A percentile compares a stretch with the other conserved stretches of the same genome.
Conservation (phyloP, 345 rosid genomes). For the Syzygium jambos region DNA sequence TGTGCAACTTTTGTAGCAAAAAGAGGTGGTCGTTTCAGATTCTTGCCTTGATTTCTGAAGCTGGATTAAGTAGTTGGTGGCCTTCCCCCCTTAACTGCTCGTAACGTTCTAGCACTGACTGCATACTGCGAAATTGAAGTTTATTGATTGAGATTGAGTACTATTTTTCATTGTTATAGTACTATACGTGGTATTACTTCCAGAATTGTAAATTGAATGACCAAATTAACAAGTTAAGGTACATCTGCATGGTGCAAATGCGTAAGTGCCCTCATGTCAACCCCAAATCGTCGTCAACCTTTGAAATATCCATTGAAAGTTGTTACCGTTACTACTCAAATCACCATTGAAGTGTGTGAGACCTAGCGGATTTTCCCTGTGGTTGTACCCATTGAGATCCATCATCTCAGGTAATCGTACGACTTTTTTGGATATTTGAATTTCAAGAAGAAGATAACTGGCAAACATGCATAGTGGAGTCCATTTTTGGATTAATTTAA, state of each 20-base stretch:
- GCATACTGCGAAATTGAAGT: not conserved
- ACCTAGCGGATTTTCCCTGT: not conserved
- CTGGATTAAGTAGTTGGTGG: not conserved
- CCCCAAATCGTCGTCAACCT: not conserved
- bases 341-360: not conserved
- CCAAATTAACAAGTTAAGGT: not conserved
- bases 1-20: not conserved
- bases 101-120: not conserved
- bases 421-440: not conserved
- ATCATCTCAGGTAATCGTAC: not conserved
- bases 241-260: not conserved
- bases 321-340: not conserved
- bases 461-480: not conserved
- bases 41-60: not conserved
- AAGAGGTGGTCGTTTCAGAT: not conserved
- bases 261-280: not conserved
- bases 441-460: not conserved
- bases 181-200: not conserved
- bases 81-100: not conserved
- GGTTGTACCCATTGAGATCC: not conserved
- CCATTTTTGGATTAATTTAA: not conserved
- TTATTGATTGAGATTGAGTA: not conserved
- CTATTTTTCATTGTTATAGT: not conserved
- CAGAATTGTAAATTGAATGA: not conserved
- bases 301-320: not conserved